Conservation (phyloP, 78 protist species). For the Guillardia theta region DNA sequence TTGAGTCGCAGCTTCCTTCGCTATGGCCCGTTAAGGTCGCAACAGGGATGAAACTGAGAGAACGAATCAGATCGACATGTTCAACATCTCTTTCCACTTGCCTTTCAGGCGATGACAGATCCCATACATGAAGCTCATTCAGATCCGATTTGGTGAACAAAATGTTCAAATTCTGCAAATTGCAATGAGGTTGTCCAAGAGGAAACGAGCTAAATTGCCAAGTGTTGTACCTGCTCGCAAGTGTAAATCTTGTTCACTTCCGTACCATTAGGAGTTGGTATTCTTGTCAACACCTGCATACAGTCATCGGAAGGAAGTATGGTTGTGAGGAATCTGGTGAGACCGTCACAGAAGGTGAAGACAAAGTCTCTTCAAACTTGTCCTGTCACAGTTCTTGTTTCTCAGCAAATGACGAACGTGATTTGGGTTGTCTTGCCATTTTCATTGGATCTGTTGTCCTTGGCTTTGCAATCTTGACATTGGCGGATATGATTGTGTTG, state of each 20-base stretch:
- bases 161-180: neutral
- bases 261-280: neutral
- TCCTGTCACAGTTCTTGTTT: neutral
- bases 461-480: neutral
- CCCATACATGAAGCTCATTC: neutral
- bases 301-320: neutral
- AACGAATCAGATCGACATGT: too few species aligned
- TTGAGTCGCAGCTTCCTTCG: neutral
- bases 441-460: neutral
- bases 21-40: neutral
- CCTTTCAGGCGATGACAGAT: too few species aligned
- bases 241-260: slow-evolving; percentile 4
- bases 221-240: neutral
- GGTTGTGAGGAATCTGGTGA: too few species aligned
- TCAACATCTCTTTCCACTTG: too few species aligned
- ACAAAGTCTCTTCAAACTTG: neutral
- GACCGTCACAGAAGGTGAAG: neutral
- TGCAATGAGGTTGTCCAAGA: neutral
- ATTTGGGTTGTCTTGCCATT: neutral
- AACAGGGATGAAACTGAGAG: too few species aligned
- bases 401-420: neutral
- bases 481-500: neutral
- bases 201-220: neutral
- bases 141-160: neutral
- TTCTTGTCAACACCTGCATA: neutral